These are phyloP conservation scores for Trapa bicornis DNA, from an alignment of 345 rosid species.

Conservation along the genomic window DNA sequence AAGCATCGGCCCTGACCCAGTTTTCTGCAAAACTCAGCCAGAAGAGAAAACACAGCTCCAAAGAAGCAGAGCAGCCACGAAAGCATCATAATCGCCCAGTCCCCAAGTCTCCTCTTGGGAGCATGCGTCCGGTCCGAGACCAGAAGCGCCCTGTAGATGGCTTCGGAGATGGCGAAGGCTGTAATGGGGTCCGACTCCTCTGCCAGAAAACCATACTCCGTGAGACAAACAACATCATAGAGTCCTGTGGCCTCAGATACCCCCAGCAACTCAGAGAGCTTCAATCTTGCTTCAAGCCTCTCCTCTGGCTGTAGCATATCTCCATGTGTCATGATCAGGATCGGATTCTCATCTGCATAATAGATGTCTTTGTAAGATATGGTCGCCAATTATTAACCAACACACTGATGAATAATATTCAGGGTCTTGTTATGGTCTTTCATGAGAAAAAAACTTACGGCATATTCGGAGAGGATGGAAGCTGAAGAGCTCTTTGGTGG, in stretches of 20 bases:
- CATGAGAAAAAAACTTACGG: slow-evolving; percentile 25
- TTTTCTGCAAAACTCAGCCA: slow-evolving; percentile 31
- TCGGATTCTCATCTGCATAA: slow-evolving; percentile 41
- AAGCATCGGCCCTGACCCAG: slow-evolving; percentile 21
- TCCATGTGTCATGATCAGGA: slow-evolving; percentile 45
- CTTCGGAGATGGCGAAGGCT: slow-evolving; percentile 29
- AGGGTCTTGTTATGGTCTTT: background rate
- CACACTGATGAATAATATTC: background rate
- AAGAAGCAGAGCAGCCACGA: slow-evolving; percentile 26
- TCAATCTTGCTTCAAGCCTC: slow-evolving; percentile 38
- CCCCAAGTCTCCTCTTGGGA: slow-evolving; percentile 25
- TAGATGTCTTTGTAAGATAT: background rate
- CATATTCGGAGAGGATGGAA: slow-evolving; percentile 30
- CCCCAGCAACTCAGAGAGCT: slow-evolving; percentile 28
- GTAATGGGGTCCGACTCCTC: slow-evolving; percentile 44
- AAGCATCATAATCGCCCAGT: slow-evolving; percentile 19
- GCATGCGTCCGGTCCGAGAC: slow-evolving; percentile 37
- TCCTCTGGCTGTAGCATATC: slow-evolving; percentile 35
- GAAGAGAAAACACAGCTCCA: slow-evolving; percentile 23
- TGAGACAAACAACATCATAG: slow-evolving; percentile 41
- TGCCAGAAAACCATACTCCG: slow-evolving; percentile 39
- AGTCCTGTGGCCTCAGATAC: slow-evolving; percentile 29
- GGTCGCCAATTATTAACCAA: no score
- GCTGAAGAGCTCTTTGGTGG: slow-evolving; percentile 29
- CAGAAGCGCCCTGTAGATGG: slow-evolving; percentile 40